These are phyloP conservation scores for Arthrobotrys iridis DNA, from an alignment of 2,329 filamentous ascomycete species.

Conservation along the genomic window DNA sequence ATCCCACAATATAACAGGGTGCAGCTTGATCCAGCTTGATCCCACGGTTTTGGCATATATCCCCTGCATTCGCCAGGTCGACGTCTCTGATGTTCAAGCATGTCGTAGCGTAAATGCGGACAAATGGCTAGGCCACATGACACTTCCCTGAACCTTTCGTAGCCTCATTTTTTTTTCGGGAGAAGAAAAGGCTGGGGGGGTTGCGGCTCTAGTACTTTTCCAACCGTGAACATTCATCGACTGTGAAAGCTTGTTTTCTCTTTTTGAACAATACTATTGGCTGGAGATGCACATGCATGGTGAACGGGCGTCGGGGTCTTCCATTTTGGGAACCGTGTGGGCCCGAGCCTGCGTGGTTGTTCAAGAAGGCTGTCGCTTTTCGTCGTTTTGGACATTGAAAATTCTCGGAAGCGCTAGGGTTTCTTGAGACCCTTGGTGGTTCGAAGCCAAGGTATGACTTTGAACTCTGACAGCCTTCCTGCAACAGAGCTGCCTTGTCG, in stretches of 20 bases:
- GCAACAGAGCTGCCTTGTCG: neutral
- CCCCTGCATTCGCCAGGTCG: neutral
- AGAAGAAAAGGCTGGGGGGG: neutral
- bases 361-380: too few species aligned
- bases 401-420: neutral
- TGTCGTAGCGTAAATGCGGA: neutral
- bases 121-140: neutral
- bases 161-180: neutral
- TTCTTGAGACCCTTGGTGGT: too few species aligned
- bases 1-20: too few species aligned
- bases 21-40: neutral
- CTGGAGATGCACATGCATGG: neutral
- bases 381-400: too few species aligned
- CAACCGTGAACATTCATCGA: slow-evolving; percentile 29
- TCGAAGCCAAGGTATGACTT: too few species aligned
- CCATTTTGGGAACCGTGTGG: neutral
- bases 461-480: slow-evolving; percentile 9
- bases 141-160: neutral
- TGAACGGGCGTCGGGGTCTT: slow-evolving; percentile 7
- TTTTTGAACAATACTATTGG: neutral
- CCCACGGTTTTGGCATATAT: neutral
- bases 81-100: neutral
- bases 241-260: slow-evolving; percentile 17
- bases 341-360: neutral
- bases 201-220: slow-evolving; percentile 15